Percentiles rank a stretch among this genome's conserved stretches.
phyloP scores from a whole-genome alignment of 2,329 filamentous ascomycete genomes.

The Camillea tinctor region DNA sequence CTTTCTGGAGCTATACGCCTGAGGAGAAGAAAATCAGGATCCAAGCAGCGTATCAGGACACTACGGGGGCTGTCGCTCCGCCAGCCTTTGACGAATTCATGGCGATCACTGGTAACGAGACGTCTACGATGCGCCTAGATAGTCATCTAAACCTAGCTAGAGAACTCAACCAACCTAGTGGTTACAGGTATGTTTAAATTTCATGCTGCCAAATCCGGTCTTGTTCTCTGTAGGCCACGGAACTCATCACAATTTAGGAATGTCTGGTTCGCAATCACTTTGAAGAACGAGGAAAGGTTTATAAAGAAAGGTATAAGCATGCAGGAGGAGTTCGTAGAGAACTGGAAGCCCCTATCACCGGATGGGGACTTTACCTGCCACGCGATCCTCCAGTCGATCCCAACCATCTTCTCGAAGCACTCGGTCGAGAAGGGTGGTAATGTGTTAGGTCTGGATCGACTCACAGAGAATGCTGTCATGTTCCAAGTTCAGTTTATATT shows the following conservation, averaged over 20 bases:
- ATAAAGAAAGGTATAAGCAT: conserved; percentile 38
- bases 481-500: conserved; percentile 26
- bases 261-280: conserved; percentile 15
- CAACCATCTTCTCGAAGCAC: conserved; percentile 35
- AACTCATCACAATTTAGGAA: background rate
- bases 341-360: conserved; percentile 27
- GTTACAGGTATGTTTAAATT: background rate
- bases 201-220: background rate
- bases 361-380: conserved; percentile 34
- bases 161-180: conserved; percentile 7
- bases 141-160: conserved; percentile 8
- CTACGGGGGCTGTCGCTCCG: background rate
- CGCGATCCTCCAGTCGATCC: conserved; percentile 37
- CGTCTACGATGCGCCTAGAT: conserved; percentile 9
- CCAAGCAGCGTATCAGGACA: conserved; percentile 13
- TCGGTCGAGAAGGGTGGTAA: conserved; percentile 38
- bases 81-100: conserved; percentile 13
- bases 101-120: conserved; percentile 6
- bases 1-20: conserved; percentile 17
- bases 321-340: conserved; percentile 38
- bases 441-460: conserved; percentile 38
- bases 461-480: conserved; percentile 31
- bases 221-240: background rate
- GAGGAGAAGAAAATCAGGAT: conserved; percentile 10
- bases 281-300: conserved; percentile 24